Base-by-base conservation (phyloP, 257 asterid genomes). In the Salvia hispanica region DNA sequence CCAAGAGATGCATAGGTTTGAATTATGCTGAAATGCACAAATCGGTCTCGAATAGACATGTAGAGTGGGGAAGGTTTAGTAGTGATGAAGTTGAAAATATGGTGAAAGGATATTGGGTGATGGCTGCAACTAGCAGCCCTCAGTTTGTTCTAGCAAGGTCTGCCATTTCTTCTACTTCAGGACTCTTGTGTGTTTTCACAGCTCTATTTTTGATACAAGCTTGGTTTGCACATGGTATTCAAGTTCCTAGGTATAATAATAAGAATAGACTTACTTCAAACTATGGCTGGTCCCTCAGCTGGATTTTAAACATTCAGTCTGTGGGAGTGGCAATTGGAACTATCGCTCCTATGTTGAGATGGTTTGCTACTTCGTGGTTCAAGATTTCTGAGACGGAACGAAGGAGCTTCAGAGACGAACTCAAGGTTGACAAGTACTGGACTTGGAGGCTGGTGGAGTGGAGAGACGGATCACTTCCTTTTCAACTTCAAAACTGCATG, bases 371-470 rank as follows among this genome's bases (percentile, higher is more conserved):
- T 11, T 9, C 52, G 0, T 11, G 42, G n/a, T 21, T 62, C 25
- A 62, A 44, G n/a, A 5, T 25, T 6, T 13, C 13, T 3, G 40
- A 6, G 25, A 2, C 21, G 1, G 18, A 51, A 2, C 7, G 7
- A 6, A 44, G 28, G 55, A 25, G 40, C 4, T 21, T 62, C 0
- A 44, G 39, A n/a, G 54, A 44, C 0, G 55, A 62, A 13, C 1
- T 62, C 54, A 21, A 62, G 54, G 16, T 62, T 44, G 67, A 62
- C 21, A 21, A 21, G 3, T 44, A 62, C 42, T 62, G 67, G 67
- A 43, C 51, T 7, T 25, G 18, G 6, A 62, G 6, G 25, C 67
- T 62, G 21, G 55, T 62, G 10, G 54, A 62, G 14, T 62, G 40
- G 42, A 28, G 67, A 42, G 66, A 18, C 1, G 42, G 21, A 33